Evolutionary conservation across 345 rosid genomes (phyloP).

Genomic region (Euclidium syriacum): DNA sequence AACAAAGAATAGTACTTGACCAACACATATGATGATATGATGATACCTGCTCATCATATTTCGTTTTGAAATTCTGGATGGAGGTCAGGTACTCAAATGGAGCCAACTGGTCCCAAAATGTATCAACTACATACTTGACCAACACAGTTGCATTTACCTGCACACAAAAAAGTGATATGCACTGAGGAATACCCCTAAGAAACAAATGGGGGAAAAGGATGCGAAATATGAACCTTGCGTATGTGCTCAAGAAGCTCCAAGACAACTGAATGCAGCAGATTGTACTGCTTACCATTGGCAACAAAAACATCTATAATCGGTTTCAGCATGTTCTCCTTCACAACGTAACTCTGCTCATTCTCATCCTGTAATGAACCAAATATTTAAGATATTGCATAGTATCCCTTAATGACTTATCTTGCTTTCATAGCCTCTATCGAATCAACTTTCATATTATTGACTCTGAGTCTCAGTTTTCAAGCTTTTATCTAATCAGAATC

Average conservation of each 20-base stretch:
- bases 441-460: background rate
- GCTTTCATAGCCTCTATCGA: background rate
- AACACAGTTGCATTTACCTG: constrained; percentile 60
- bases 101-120: constrained; percentile 76
- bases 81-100: constrained; percentile 54
- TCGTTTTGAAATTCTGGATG: constrained; percentile 53
- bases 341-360: constrained; percentile 61
- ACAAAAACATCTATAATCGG: constrained; percentile 73
- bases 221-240: constrained; percentile 52
- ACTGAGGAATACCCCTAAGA: constrained; percentile 17
- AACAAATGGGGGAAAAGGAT: constrained; percentile 2
- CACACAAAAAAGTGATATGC: constrained; percentile 20
- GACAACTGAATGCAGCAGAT: constrained; percentile 69
- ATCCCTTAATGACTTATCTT: background rate
- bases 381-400: background rate
- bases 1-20: background rate
- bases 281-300: constrained; percentile 61
- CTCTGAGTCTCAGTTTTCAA: background rate
- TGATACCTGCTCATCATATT: constrained; percentile 75
- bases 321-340: constrained; percentile 70
- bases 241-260: constrained; percentile 81
- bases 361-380: constrained; percentile 65
- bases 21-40: no score
- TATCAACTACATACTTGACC: constrained; percentile 58
- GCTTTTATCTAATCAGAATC: background rate